A percentile compares a stretch with the other conserved stretches of the same genome.
Conservation (phyloP, 495 filamentous ascomycete genomes). For the Barbatosphaeria neglecta region DNA sequence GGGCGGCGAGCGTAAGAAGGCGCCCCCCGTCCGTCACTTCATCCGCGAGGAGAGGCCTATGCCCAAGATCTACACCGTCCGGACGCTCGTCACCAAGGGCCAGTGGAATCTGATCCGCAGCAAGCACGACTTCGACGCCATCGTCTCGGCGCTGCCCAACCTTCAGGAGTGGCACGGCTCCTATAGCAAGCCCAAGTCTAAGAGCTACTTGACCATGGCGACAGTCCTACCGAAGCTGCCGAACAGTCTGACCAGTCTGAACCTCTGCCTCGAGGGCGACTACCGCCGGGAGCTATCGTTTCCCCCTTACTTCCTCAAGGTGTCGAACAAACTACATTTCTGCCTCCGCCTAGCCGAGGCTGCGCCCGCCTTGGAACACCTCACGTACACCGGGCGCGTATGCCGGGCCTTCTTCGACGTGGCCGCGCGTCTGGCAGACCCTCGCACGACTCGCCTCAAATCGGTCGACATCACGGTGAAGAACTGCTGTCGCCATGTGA, state of each 20-base stretch:
- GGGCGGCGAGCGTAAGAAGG: constrained; percentile 62
- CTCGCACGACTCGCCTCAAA: constrained; percentile 38
- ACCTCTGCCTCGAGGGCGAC: constrained; percentile 56
- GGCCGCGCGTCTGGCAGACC: constrained; percentile 24
- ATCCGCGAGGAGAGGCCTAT: constrained; percentile 15
- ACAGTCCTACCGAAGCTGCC: constrained; percentile 41
- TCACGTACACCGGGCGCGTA: constrained; percentile 56
- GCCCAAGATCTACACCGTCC: constrained; percentile 23
- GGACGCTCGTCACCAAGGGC: constrained; percentile 57
- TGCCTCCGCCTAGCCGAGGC: constrained; percentile 45
- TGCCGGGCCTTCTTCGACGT: constrained; percentile 49
- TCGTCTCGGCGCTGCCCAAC: constrained; percentile 49
- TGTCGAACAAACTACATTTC: constrained; percentile 40
- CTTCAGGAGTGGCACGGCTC: constrained; percentile 60
- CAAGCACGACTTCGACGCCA: constrained; percentile 48
- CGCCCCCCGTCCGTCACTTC: constrained; percentile 52
- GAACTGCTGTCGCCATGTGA: constrained; percentile 50
- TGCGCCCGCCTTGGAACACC: constrained; percentile 45
- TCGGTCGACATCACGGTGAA: constrained; percentile 59
- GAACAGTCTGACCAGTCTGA: constrained; percentile 43
- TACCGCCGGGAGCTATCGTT: constrained; percentile 47
- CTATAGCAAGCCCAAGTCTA: constrained; percentile 57
- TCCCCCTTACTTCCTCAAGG: constrained; percentile 42
- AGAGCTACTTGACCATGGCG: constrained; percentile 55
- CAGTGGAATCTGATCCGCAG: constrained; percentile 65